Base-by-base conservation (phyloP, 2,329 filamentous ascomycete genomes). In the Trichoderma koningii region DNA sequence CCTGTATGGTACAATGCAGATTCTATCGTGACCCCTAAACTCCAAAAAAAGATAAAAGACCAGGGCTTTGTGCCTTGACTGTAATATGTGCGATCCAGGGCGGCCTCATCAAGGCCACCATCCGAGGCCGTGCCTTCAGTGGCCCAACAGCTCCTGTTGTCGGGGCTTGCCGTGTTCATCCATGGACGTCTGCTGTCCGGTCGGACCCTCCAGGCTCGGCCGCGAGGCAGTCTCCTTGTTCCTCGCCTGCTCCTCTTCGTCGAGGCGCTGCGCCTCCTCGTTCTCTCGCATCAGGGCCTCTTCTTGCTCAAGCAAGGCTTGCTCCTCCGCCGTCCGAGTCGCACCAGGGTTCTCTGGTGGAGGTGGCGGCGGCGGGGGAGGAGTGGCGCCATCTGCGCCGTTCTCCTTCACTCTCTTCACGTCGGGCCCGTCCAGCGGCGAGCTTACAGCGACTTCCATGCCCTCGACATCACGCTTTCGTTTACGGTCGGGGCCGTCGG, bases 391-490 rank as follows among this genome's bases (percentile, higher is more conserved):
- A 55, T 79, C 76, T 41, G 66, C 66, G 23, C 81, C 80, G 14
- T 81, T 78, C 62, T 84, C 82, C 68, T 82, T 82, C 59, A 83
- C 66, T 14, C 82, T 80, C 75, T 86, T 87, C 30, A 82, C 74
- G 44, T 80, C 83, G 23, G 84, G 84, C n/a, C 81, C 80, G 69
- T 88, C 87, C 1, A 79, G 80, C 1, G 85, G 83, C 1, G 82
- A 84, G 45, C 76, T 71, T 44, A 76, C 79, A 1, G 79, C 77
- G 30, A 81, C 81, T 17, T 77, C 79, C 42, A 68, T 70, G 5
- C 69, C 68, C 44, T 76, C 74, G 0, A 70, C 70, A n/a, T 75
- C 75, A 38, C 88, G 83, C 75, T 92, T 92, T 10, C 89, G 85
- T 75, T 92, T 92, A 55, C 84, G 78, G 28, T 84, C 82, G 28